phyloP scores from a whole-genome alignment of 129 eudicot species.

The Helianthus tuberosus region DNA sequence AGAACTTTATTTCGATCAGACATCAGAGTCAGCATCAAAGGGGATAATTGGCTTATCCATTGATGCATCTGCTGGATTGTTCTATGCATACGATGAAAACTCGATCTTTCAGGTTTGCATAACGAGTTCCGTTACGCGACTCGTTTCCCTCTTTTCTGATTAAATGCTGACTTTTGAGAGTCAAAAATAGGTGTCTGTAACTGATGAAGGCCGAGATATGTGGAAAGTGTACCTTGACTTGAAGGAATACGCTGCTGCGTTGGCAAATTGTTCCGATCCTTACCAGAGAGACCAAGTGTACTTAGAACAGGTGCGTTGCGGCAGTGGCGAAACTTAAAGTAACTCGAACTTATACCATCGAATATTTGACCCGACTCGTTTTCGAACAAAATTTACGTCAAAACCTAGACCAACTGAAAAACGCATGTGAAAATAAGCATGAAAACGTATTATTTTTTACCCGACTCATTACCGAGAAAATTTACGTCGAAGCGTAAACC shows the following conservation, averaged over 20 bases:
- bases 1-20: conserved; percentile 88
- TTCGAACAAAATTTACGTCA: no score
- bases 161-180: conserved; percentile 23
- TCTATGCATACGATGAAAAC: conserved; percentile 91
- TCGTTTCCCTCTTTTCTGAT: neutral
- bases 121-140: neutral
- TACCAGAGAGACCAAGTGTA: conserved; percentile 89
- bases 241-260: conserved; percentile 85
- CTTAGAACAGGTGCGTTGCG: conserved; percentile 58
- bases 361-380: no score
- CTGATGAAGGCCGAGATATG: conserved; percentile 94
- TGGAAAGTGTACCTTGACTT: conserved; percentile 90
- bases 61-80: conserved; percentile 98
- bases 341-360: no score
- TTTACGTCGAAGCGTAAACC: no score
- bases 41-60: conserved; percentile 87
- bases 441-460: no score
- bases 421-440: no score
- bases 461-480: no score
- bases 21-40: conserved; percentile 73
- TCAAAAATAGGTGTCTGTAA: conserved; percentile 75
- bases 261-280: conserved; percentile 83
- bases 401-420: no score
- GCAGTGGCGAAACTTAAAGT: no score
- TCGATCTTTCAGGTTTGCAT: conserved; percentile 80